Conservation (phyloP, 495 filamentous ascomycete genomes). For the Stereocaulon alpinum region DNA sequence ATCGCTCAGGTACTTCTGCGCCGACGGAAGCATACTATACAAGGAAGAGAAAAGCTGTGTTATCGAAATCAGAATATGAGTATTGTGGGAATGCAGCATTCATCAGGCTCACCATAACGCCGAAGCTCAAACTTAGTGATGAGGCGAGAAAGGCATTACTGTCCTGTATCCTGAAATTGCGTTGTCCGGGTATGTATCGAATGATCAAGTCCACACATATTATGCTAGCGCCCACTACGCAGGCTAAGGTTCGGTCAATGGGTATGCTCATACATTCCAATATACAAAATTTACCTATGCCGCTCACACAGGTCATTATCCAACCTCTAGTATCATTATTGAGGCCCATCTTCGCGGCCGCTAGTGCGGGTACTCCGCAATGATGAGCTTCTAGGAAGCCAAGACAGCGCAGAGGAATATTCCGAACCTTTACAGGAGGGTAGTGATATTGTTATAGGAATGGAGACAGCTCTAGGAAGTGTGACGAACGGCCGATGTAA, state of each 20-base stretch:
- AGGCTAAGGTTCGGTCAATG: conserved; percentile 42
- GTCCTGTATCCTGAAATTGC: conserved; percentile 76
- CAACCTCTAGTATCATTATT: conserved; percentile 85
- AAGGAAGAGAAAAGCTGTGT: conserved; percentile 80
- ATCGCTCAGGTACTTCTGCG: conserved; percentile 61
- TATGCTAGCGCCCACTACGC: conserved; percentile 67
- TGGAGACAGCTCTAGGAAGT: neutral
- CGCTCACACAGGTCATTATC: conserved; percentile 82
- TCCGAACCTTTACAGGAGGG: neutral
- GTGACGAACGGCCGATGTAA: neutral
- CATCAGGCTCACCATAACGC: conserved; percentile 71
- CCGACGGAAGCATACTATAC: conserved; percentile 86
- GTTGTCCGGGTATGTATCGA: conserved; percentile 57
- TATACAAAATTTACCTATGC: conserved; percentile 48
- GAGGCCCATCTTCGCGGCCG: conserved; percentile 34
- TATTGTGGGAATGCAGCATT: neutral
- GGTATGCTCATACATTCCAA: neutral
- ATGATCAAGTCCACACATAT: conserved; percentile 79
- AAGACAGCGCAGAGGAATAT: neutral
- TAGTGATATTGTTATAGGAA: neutral
- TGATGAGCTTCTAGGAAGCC: neutral
- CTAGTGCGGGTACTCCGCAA: conserved; percentile 25
- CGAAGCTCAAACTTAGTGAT: conserved; percentile 85
- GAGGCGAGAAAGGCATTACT: conserved; percentile 79
- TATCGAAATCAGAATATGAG: conserved; percentile 10